Conservation (phyloP, 495 filamentous ascomycete genomes). For the Cercophora samala region DNA sequence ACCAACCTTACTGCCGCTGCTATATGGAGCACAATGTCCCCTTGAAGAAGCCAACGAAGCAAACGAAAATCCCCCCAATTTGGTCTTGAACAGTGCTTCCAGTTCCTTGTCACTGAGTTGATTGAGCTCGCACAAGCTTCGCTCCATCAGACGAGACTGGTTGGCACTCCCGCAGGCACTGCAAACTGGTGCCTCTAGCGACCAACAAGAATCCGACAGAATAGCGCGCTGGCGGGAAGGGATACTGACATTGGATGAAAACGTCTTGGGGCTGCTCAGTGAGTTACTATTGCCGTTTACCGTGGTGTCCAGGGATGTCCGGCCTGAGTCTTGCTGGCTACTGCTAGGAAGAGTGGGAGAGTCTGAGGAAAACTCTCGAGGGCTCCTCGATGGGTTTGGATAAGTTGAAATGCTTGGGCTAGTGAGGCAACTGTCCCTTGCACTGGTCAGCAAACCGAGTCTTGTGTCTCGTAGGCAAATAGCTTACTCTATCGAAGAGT, state of each 20-base stretch:
- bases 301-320: neutral
- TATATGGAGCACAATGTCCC: neutral
- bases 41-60: neutral
- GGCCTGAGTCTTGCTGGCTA: neutral
- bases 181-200: neutral
- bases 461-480: neutral
- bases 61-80: neutral
- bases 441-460: neutral
- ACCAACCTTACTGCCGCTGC: neutral
- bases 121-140: neutral
- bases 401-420: neutral
- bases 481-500: neutral
- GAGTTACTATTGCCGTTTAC: neutral
- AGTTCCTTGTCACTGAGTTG: neutral
- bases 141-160: slow-evolving; percentile 2
- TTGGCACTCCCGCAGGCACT: neutral
- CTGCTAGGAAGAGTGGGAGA: neutral
- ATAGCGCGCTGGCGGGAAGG: neutral
- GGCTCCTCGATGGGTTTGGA: neutral
- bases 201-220: neutral
- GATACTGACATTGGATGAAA: neutral
- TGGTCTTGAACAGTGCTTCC: neutral
- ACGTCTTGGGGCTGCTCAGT: neutral
- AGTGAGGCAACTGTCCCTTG: neutral
- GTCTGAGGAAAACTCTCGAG: neutral